These are phyloP conservation scores for Gamarada debralockiae DNA, from an alignment of 495 filamentous ascomycete species.

Conservation along the genomic window DNA sequence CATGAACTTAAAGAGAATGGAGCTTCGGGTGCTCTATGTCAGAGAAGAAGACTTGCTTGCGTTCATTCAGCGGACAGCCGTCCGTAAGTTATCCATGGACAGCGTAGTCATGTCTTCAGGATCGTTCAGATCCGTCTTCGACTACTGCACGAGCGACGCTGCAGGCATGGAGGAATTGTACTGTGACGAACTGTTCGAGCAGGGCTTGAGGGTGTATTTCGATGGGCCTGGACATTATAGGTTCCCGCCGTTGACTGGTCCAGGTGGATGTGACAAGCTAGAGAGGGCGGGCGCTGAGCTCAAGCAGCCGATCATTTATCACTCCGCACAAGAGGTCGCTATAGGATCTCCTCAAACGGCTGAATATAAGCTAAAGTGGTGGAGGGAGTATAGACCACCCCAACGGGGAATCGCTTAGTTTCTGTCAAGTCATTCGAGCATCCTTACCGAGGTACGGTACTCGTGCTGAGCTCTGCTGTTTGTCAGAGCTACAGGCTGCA, in stretches of 20 bases:
- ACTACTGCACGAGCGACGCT: slow-evolving; percentile 1
- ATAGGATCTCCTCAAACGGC: neutral
- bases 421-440: no score
- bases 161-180: slow-evolving; percentile 4
- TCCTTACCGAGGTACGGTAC: no score
- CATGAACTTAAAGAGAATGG: neutral
- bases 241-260: no score
- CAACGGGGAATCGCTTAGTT: no score
- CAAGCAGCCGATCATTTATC: neutral
- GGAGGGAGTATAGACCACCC: neutral
- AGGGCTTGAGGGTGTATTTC: neutral
- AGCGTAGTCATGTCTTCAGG: neutral
- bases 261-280: no score
- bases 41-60: neutral
- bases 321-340: neutral
- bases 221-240: no score
- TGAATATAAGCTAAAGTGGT: neutral
- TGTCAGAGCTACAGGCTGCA: no score
- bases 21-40: slow-evolving; percentile 1
- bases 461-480: no score
- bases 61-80: neutral
- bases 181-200: neutral
- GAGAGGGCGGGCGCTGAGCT: neutral
- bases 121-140: slow-evolving; percentile 8
- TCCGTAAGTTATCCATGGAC: neutral